phyloP scores from a whole-genome alignment of 23 red algal genomes.

The Gracilaria gracilis region DNA sequence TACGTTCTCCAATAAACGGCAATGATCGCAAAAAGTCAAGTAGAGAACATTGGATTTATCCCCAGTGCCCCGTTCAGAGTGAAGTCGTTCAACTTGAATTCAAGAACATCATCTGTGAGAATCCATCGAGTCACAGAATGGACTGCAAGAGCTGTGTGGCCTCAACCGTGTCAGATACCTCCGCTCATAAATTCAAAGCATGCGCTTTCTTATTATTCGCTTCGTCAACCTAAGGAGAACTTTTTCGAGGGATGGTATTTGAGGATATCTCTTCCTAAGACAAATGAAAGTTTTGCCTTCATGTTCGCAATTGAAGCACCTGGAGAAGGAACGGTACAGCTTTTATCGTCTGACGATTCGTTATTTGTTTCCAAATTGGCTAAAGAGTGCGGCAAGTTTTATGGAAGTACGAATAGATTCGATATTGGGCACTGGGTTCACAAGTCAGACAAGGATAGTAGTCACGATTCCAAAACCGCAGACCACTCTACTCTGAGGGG shows the following conservation, averaged over 20 bases:
- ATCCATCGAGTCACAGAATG: neutral
- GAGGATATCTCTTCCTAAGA: constrained; percentile 41
- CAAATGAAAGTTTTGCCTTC: constrained; percentile 27
- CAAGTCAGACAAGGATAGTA: neutral
- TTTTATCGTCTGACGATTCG: constrained; percentile 30
- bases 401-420: constrained; percentile 1
- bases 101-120: neutral
- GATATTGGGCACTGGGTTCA: constrained; percentile 50
- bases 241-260: constrained; percentile 77
- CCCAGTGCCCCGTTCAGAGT: neutral
- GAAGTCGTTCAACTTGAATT: neutral
- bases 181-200: constrained; percentile 32
- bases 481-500: constrained; percentile 22
- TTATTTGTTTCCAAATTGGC: constrained; percentile 31
- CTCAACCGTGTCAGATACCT: neutral
- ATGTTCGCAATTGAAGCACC: constrained; percentile 67
- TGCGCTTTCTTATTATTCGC: neutral
- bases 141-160: neutral
- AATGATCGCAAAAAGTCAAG: neutral
- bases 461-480: neutral
- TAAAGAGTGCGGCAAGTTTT: neutral
- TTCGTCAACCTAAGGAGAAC: neutral
- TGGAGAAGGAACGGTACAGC: constrained; percentile 48
- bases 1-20: no score
- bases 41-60: neutral